Evolutionary conservation across 2,329 filamentous ascomycete species (phyloP).

Genomic region (Malbranchea cinnamomea): DNA sequence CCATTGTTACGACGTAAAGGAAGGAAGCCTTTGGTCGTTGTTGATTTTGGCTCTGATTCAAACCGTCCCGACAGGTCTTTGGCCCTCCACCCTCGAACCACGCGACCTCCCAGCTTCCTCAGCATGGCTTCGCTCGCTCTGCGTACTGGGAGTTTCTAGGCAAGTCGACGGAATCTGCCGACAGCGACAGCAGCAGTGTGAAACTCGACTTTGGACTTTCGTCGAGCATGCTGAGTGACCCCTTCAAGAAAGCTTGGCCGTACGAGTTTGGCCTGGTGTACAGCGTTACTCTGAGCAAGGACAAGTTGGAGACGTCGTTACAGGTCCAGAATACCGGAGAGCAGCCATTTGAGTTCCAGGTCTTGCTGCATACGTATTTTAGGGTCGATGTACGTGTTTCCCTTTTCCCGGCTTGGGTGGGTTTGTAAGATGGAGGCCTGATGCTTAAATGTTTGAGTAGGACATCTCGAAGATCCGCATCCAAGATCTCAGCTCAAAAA

Average conservation of each 20-base stretch:
- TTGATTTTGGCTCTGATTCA: neutral
- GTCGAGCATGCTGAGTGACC: slow-evolving; percentile 52
- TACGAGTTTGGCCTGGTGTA: slow-evolving; percentile 84
- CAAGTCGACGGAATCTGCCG: slow-evolving; percentile 55
- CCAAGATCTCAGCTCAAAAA: slow-evolving; percentile 58
- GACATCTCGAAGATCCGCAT: slow-evolving; percentile 63
- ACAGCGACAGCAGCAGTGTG: slow-evolving; percentile 47
- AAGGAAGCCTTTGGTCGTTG: neutral
- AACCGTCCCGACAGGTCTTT: slow-evolving; percentile 65
- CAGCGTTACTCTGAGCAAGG: slow-evolving; percentile 68
- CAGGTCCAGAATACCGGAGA: slow-evolving; percentile 80
- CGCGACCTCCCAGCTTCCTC: slow-evolving; percentile 64
- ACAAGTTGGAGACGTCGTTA: slow-evolving; percentile 63
- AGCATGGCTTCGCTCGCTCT: slow-evolving; percentile 89
- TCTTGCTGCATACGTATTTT: slow-evolving; percentile 84
- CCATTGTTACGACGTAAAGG: neutral
- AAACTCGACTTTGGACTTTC: slow-evolving; percentile 95
- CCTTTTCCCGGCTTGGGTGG: neutral
- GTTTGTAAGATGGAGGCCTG: too few relatives aligned
- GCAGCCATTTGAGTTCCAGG: slow-evolving; percentile 76
- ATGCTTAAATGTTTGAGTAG: slow-evolving; percentile 28
- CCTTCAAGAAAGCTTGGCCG: slow-evolving; percentile 61
- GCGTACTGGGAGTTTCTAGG: slow-evolving; percentile 88
- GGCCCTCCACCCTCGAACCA: slow-evolving; percentile 64
- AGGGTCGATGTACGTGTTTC: slow-evolving; percentile 50